Evolutionary conservation across 257 asterid genomes (phyloP).

Genomic region (Solanum tacnaense): DNA sequence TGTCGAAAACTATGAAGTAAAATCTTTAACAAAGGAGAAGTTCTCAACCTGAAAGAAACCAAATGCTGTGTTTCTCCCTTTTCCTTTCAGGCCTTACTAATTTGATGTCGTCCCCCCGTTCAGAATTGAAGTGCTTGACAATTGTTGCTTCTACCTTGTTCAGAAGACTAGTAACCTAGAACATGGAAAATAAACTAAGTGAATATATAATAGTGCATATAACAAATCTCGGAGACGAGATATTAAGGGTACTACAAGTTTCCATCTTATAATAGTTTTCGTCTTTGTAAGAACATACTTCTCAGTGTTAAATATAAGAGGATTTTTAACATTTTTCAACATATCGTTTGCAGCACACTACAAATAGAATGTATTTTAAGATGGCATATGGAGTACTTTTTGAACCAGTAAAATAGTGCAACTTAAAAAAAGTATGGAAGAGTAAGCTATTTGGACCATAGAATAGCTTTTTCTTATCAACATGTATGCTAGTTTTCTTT

Average conservation of each 20-base stretch:
- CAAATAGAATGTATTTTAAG: not conserved
- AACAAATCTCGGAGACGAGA: not conserved
- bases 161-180: conserved; percentile 34
- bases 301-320: not conserved
- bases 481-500: not conserved
- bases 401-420: not conserved
- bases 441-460: not conserved
- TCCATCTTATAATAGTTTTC: not conserved
- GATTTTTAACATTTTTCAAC: not conserved
- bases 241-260: not conserved
- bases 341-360: not conserved
- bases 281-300: not conserved
- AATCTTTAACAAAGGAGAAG: not conserved
- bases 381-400: not conserved
- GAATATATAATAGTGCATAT: not conserved
- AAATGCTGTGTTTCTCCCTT: conserved; percentile 29
- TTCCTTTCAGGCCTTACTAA: conserved; percentile 33
- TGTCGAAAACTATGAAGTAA: not conserved
- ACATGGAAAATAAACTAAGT: not conserved
- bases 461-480: not conserved
- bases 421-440: not conserved
- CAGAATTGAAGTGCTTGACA: conserved; percentile 48
- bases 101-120: conserved; percentile 38
- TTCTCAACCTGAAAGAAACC: conserved; percentile 36
- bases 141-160: conserved; percentile 43